Evolutionary conservation across 177 flowering plant genomes (phyloP).

Genomic region (Tripterygium wilfordii): DNA sequence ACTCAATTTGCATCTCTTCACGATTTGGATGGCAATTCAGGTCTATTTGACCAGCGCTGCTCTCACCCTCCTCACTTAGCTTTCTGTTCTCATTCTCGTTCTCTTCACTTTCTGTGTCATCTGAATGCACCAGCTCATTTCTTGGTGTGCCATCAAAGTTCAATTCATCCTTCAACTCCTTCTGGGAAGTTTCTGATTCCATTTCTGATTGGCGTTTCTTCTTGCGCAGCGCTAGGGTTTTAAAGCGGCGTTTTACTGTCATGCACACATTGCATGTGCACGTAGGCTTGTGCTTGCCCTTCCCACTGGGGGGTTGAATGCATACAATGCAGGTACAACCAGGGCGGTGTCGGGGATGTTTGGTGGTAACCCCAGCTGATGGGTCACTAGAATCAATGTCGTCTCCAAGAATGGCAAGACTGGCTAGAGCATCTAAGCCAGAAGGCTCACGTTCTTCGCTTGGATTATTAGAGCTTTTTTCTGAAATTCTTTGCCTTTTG

Average conservation of each 20-base stretch:
- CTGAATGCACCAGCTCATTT: slow-evolving; percentile 4
- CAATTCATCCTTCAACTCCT: slow-evolving; percentile 19
- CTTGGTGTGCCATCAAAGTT: slow-evolving; percentile 16
- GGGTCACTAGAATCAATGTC: slow-evolving; percentile 38
- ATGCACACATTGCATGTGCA: slow-evolving; percentile 93
- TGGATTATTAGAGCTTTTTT: slow-evolving; percentile 14
- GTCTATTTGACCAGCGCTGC: slow-evolving; percentile 25
- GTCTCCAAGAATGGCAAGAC: slow-evolving; percentile 83
- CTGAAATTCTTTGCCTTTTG: slow-evolving; percentile 46
- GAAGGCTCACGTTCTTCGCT: slow-evolving; percentile 46
- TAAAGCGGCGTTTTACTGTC: slow-evolving; percentile 94
- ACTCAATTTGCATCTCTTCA: slow-evolving; percentile 18
- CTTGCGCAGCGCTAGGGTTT: slow-evolving; percentile 90
- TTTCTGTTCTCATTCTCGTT: slow-evolving; percentile 11
- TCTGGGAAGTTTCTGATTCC: slow-evolving; percentile 58
- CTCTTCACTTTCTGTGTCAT: slow-evolving; percentile 17
- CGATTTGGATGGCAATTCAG: slow-evolving; percentile 29
- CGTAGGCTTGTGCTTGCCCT: slow-evolving; percentile 86
- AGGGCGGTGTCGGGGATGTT: slow-evolving; percentile 92
- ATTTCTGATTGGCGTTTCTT: slow-evolving; percentile 80
- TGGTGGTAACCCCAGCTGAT: slow-evolving; percentile 70
- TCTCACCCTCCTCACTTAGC: slow-evolving; percentile 18
- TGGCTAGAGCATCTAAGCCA: slow-evolving; percentile 89
- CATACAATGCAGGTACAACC: slow-evolving; percentile 97
- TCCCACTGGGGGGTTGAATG: slow-evolving; percentile 99